phyloP scores from a whole-genome alignment of 2,329 filamentous ascomycete genomes.

The Zymoseptoria brevis region DNA sequence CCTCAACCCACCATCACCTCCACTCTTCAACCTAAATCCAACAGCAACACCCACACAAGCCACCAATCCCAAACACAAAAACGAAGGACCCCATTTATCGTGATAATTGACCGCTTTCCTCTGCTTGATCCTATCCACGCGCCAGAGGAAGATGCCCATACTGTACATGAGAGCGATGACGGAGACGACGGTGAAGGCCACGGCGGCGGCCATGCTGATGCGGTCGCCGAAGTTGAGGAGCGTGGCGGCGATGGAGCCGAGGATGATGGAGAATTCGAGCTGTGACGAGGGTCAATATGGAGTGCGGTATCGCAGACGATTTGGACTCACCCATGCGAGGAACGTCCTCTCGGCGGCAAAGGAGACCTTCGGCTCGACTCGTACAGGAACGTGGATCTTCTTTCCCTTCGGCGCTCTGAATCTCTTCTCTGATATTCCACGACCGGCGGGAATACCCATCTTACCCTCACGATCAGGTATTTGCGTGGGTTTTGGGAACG shows the following conservation, averaged over 20 bases:
- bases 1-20: slow-evolving; percentile 42
- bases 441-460: slow-evolving; percentile 36
- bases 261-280: slow-evolving; percentile 94
- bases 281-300: slow-evolving; percentile 25
- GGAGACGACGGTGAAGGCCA: slow-evolving; percentile 72
- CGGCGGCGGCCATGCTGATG: slow-evolving; percentile 54
- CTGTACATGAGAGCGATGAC: slow-evolving; percentile 73
- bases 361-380: slow-evolving; percentile 95
- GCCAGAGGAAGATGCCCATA: slow-evolving; percentile 77
- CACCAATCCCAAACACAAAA: slow-evolving; percentile 66
- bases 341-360: slow-evolving; percentile 96
- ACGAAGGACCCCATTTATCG: slow-evolving; percentile 75
- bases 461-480: slow-evolving; percentile 35
- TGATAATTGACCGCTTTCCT: slow-evolving; percentile 84
- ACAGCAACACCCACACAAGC: slow-evolving; percentile 71
- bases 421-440: slow-evolving; percentile 34
- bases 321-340: slow-evolving; percentile 68
- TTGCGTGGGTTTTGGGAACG: slow-evolving; percentile 35
- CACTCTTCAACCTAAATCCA: slow-evolving; percentile 58
- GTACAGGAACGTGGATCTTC: slow-evolving; percentile 87
- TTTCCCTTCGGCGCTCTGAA: slow-evolving; percentile 72
- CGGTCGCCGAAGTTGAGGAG: slow-evolving; percentile 69
- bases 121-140: slow-evolving; percentile 75
- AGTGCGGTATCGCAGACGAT: background rate
- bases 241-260: slow-evolving; percentile 77